These are phyloP conservation scores for Suillus paluster DNA, from an alignment of 768 basidiomycete species.

Conservation along the genomic window DNA sequence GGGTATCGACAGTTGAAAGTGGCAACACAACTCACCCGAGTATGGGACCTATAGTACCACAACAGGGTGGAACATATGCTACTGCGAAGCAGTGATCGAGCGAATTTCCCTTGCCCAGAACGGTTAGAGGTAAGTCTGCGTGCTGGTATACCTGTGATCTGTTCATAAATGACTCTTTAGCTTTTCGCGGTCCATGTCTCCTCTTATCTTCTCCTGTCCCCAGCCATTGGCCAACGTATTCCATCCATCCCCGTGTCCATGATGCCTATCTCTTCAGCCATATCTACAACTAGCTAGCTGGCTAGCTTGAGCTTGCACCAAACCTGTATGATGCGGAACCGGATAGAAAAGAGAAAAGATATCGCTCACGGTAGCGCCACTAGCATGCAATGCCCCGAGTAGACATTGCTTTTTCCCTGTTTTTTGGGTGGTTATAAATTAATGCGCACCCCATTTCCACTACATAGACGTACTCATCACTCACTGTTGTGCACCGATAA, in stretches of 20 bases:
- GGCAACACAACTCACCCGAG: constrained; percentile 5
- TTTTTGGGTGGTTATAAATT: constrained; percentile 1
- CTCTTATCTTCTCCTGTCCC: background rate
- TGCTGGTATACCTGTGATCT: constrained; percentile 9
- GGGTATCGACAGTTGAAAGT: constrained; percentile 7
- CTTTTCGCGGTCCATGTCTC: background rate
- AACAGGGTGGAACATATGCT: constrained; percentile 13
- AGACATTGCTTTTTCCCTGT: background rate
- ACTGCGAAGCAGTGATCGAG: constrained; percentile 19
- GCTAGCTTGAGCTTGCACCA: background rate
- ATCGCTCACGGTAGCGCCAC: constrained; percentile 13
- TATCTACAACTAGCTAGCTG: constrained; percentile 2
- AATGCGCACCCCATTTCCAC: constrained; percentile 2
- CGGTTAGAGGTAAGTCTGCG: constrained; percentile 19
- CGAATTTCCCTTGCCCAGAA: constrained; percentile 8
- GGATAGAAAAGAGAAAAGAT: constrained; percentile 12
- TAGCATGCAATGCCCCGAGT: background rate
- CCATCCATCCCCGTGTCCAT: constrained; percentile 1
- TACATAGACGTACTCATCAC: constrained; percentile 4
- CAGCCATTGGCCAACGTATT: background rate
- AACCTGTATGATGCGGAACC: constrained; percentile 12
- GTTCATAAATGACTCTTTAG: constrained; percentile 12
- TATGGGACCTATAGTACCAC: constrained; percentile 14
- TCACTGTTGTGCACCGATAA: constrained; percentile 2
- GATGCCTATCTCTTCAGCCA: background rate